Evolutionary conservation across 2,329 filamentous ascomycete species (phyloP), one percentile per base, ranked within the genome.

Genomic region (Waltergamsia citrina): DNA sequence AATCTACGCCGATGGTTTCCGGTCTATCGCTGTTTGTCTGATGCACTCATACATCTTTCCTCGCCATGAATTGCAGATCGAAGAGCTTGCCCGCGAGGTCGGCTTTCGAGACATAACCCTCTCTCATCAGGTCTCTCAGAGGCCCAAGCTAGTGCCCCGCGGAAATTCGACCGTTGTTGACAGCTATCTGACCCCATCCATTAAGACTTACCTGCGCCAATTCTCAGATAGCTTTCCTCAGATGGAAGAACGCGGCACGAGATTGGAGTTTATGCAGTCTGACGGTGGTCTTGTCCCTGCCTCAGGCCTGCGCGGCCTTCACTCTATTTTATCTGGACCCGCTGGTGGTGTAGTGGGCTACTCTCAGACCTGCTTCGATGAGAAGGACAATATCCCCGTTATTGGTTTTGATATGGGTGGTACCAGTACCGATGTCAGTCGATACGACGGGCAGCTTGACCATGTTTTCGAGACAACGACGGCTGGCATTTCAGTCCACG

Each of bases 351-450:
- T 94, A 0, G 87, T 94, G 1, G 88, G 88, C 5, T 94, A 94
- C 54, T 87, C 88, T n/a, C 76, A 90, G 15, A 95, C 90, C 0
- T 92, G 83, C 2, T 95, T 90, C 53, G 88, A 95, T 43, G 71
- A 81, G 0, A 67, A 81, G 33, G 92, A 85, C 4, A 84, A 78
- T 50, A 85, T 75, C 1, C 86, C 87, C 0, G 83, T 95, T 4
- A 94, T 95, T 47, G 88, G 88, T 0, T 95, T 95, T 49, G 88
- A 95, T 46, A 95, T n/a, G n/a, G 86, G 86, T 24, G 88, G 88
- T 9, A 95, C 88, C 1, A 88, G 81, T 37, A 95, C 88, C 1
- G 88, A 95, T 54, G 85, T 94, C 8, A 93, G 85, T 23, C 70
- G 88, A 32, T 95, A 90, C 47, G 85, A 83, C 6, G 88, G 88